These are phyloP conservation scores for Russula sp. DNA, from an alignment of 768 basidiomycete species.

Conservation along the genomic window DNA sequence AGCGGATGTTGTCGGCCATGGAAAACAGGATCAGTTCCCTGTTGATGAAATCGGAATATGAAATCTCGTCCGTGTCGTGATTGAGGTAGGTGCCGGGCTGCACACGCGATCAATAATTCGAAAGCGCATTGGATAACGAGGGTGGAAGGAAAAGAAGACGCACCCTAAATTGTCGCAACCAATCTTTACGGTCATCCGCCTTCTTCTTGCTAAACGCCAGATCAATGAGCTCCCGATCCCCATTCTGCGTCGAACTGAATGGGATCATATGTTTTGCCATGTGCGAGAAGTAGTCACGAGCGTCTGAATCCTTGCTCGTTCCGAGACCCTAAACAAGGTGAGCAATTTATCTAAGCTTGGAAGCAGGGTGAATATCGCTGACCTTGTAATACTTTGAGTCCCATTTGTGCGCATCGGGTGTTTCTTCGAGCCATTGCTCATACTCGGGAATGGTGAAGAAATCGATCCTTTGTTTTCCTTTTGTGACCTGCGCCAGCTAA, in stretches of 20 bases:
- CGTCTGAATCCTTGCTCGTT: conserved; percentile 86
- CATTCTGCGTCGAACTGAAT: conserved; percentile 75
- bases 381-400: conserved; percentile 97
- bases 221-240: conserved; percentile 87
- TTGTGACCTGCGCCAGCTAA: conserved; percentile 54
- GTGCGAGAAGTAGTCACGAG: conserved; percentile 86
- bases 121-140: background rate
- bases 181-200: conserved; percentile 96
- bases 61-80: conserved; percentile 81
- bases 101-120: background rate
- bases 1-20: conserved; percentile 98
- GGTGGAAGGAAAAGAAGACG: conserved; percentile 7
- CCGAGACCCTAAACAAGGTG: conserved; percentile 77
- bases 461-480: conserved; percentile 72
- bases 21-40: conserved; percentile 97
- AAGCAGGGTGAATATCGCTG: conserved; percentile 29
- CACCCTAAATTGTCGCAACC: conserved; percentile 91
- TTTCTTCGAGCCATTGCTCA: conserved; percentile 83
- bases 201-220: conserved; percentile 99
- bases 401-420: conserved; percentile 79
- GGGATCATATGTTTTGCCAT: conserved; percentile 95
- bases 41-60: conserved; percentile 95
- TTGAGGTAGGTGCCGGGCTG: conserved; percentile 93
- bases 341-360: background rate
- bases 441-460: conserved; percentile 99